These are phyloP conservation scores for Lasiodiplodia theobromae DNA, from an alignment of 2,329 filamentous ascomycete genomes.

Conservation along the genomic window DNA sequence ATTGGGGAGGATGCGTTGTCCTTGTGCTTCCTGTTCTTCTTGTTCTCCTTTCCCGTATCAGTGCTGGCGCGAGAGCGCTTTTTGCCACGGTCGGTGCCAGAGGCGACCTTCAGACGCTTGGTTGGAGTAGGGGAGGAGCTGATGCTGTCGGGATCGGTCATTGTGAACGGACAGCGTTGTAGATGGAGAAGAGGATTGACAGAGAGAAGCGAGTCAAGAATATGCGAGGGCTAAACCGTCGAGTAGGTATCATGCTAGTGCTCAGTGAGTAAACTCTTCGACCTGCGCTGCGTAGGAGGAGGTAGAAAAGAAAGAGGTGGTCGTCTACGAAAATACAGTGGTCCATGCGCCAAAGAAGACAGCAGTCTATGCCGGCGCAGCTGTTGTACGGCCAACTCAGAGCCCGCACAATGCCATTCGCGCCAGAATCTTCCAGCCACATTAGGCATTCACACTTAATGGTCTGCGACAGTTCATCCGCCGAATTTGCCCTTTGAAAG, in stretches of 20 bases:
- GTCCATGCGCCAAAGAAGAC: neutral
- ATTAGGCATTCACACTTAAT: too few species aligned
- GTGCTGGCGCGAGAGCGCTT: neutral
- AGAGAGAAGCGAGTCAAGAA: neutral
- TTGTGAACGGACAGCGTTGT: neutral
- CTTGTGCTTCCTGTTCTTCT: too few species aligned
- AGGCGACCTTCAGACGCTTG: neutral
- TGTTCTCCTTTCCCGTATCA: too few species aligned
- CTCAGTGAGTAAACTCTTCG: neutral
- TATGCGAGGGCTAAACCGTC: neutral
- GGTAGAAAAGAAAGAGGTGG: neutral
- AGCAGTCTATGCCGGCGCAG: neutral
- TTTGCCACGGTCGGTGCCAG: neutral
- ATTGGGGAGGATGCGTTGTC: too few species aligned
- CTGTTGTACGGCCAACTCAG: too few species aligned
- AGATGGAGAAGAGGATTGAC: neutral
- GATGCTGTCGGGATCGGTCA: neutral
- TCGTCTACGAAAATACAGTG: neutral
- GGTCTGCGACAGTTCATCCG: too few species aligned
- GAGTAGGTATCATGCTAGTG: neutral
- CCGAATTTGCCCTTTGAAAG: too few species aligned
- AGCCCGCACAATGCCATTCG: too few species aligned
- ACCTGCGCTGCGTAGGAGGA: neutral
- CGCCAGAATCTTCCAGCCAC: too few species aligned
- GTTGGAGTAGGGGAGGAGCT: neutral